Percentiles rank a stretch among this genome's conserved stretches.
These are phyloP conservation scores for Cicer yamashitae DNA, from an alignment of 306 rosid species.

Conservation along the genomic window DNA sequence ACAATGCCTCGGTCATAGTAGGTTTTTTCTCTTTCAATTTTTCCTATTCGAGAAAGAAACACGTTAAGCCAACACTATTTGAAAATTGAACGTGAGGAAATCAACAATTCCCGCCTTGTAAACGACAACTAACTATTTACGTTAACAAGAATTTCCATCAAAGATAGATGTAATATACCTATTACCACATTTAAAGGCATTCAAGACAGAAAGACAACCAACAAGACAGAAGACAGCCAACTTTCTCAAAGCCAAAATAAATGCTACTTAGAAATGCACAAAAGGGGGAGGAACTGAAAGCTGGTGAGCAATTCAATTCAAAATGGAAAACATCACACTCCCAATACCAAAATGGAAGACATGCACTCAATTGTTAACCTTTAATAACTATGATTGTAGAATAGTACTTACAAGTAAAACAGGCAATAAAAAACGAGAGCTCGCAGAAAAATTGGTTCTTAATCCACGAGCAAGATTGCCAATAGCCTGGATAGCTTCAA, in stretches of 20 bases:
- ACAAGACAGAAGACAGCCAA: slow-evolving; percentile 17
- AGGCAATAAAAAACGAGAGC: slow-evolving; percentile 95
- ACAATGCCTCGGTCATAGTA: slow-evolving; percentile 67
- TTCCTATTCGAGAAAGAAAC: slow-evolving; percentile 64
- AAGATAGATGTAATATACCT: slow-evolving; percentile 1
- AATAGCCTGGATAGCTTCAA: slow-evolving; percentile 97
- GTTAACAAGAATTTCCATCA: slow-evolving; percentile 15
- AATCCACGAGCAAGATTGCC: slow-evolving; percentile 96
- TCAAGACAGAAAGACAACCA: slow-evolving; percentile 2
- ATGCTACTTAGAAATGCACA: background rate
- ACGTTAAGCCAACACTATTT: slow-evolving; percentile 36
- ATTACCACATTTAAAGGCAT: slow-evolving; percentile 32
- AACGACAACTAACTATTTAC: slow-evolving; percentile 14
- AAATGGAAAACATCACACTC: slow-evolving; percentile 21
- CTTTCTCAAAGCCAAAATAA: slow-evolving; percentile 16
- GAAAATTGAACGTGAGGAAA: slow-evolving; percentile 25
- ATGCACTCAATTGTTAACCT: slow-evolving; percentile 3
- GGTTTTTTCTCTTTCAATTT: slow-evolving; percentile 99
- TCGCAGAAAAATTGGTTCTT: slow-evolving; percentile 86
- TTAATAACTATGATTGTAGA: background rate
- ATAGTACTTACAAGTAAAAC: slow-evolving; percentile 82
- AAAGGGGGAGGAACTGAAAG: background rate
- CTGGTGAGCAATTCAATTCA: slow-evolving; percentile 19
- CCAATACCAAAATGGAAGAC: background rate
- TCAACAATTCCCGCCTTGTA: slow-evolving; percentile 13